phyloP scores from a whole-genome alignment of 345 rosid species.

The Melaleuca alternifolia region DNA sequence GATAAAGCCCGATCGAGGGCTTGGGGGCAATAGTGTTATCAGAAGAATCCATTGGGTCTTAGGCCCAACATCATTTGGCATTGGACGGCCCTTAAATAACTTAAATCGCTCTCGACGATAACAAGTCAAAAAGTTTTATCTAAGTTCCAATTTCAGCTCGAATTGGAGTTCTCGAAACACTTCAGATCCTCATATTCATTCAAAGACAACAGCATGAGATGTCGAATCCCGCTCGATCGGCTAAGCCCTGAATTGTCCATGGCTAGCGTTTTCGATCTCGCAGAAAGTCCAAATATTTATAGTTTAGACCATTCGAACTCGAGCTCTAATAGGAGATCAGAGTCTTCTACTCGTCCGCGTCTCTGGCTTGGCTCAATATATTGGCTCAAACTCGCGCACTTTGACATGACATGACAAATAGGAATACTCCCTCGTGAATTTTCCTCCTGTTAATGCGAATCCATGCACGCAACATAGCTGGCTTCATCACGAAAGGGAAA shows the following conservation, averaged over 20 bases:
- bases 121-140: neutral
- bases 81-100: neutral
- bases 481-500: neutral
- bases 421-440: neutral
- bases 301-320: neutral
- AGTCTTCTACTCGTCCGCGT: neutral
- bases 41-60: neutral
- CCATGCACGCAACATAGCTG: neutral
- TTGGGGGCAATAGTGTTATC: neutral
- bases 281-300: neutral
- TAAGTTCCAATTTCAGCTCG: neutral
- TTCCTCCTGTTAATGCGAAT: neutral
- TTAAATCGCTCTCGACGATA: neutral
- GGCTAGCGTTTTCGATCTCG: neutral
- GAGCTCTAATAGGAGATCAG: rapidly evolving
- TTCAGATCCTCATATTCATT: neutral
- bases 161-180: neutral
- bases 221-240: neutral
- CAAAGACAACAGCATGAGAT: neutral
- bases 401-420: neutral
- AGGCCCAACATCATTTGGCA: neutral
- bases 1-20: neutral
- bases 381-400: neutral
- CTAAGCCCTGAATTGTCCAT: neutral
- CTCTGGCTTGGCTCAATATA: neutral